phyloP scores from a whole-genome alignment of 768 basidiomycete species.

The Rhizopogon rudus region DNA sequence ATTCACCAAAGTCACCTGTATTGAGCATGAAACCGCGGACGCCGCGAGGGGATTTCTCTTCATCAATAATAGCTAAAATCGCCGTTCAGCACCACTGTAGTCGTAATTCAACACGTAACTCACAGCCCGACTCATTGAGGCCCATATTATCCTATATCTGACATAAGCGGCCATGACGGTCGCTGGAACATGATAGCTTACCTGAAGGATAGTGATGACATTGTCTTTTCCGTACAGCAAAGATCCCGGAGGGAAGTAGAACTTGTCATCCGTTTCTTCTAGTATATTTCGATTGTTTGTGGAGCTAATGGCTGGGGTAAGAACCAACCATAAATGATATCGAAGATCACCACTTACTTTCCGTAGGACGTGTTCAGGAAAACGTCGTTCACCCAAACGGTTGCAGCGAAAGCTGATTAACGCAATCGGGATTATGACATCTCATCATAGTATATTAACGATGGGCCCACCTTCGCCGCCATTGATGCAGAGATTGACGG shows the following conservation, averaged over 20 bases:
- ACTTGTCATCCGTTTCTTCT: constrained; percentile 65
- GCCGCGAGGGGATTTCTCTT: constrained; percentile 71
- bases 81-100: background rate
- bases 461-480: constrained; percentile 60
- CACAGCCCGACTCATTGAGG: constrained; percentile 56
- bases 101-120: constrained; percentile 7
- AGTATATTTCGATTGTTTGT: constrained; percentile 57
- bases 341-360: constrained; percentile 44
- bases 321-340: background rate
- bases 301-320: constrained; percentile 38
- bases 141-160: constrained; percentile 70
- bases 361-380: constrained; percentile 73
- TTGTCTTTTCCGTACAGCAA: constrained; percentile 54
- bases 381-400: constrained; percentile 71
- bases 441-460: background rate
- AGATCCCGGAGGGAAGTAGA: constrained; percentile 54
- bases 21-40: constrained; percentile 73
- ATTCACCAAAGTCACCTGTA: constrained; percentile 50
- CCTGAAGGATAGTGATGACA: constrained; percentile 74
- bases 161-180: background rate
- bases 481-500: constrained; percentile 72
- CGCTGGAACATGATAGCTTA: constrained; percentile 18
- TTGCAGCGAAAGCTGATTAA: constrained; percentile 64
- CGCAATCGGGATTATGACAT: background rate
- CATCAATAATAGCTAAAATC: constrained; percentile 36